These are phyloP conservation scores for Tephrocybe sp. DNA, from an alignment of 768 basidiomycete genomes.

Conservation along the genomic window DNA sequence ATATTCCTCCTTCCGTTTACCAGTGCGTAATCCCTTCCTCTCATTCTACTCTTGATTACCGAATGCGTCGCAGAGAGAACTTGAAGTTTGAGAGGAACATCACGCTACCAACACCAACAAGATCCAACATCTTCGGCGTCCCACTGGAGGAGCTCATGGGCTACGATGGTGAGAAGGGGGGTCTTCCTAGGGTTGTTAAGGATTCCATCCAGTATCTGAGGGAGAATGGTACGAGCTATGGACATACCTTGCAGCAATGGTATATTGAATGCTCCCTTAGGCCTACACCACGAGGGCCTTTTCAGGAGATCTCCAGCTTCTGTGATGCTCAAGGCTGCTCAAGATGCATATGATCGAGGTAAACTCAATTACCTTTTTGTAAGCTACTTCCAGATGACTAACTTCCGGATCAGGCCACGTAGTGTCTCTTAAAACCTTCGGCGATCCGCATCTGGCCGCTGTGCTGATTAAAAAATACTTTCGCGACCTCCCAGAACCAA, in stretches of 20 bases:
- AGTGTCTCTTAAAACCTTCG: conserved; percentile 73
- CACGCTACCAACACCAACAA: conserved; percentile 57
- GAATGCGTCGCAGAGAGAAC: conserved; percentile 61
- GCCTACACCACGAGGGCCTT: conserved; percentile 74
- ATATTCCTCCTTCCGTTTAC: conserved; percentile 81
- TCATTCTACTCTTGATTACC: conserved; percentile 1
- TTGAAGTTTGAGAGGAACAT: conserved; percentile 72
- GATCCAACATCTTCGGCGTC: conserved; percentile 74
- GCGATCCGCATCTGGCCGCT: conserved; percentile 78
- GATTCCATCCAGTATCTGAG: conserved; percentile 75
- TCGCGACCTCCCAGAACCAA: conserved; percentile 73
- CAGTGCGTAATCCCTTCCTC: conserved; percentile 49
- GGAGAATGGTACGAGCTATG: conserved; percentile 43
- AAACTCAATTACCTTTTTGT: background rate
- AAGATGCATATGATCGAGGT: conserved; percentile 87
- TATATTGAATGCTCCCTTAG: conserved; percentile 20
- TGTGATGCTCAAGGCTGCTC: conserved; percentile 65
- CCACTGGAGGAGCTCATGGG: conserved; percentile 86
- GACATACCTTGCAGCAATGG: conserved; percentile 19
- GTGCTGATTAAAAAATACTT: conserved; percentile 87
- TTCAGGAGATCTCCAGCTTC: conserved; percentile 84
- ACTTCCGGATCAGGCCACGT: conserved; percentile 57
- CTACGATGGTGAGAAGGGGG: conserved; percentile 76
- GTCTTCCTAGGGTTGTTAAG: conserved; percentile 77
- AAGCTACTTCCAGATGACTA: background rate